Base-by-base conservation (phyloP, 2,329 filamentous ascomycete genomes). In the Xylariaceae sp. region DNA sequence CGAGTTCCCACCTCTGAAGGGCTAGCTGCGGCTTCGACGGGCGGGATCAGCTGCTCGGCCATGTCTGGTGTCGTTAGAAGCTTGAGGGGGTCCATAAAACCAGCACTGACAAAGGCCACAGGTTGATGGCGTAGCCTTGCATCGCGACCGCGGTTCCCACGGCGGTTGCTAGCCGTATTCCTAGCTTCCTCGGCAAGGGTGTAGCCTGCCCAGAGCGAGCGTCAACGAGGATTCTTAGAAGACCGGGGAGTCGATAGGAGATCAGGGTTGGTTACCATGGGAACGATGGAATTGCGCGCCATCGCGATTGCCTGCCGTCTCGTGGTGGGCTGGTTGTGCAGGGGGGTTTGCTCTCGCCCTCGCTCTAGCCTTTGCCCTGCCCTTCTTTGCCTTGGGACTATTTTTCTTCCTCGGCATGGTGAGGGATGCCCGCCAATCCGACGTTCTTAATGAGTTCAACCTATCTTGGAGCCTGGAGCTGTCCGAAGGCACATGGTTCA, bases 101-200 rank as follows among this genome's bases (percentile, higher is more conserved):
- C 75, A n/a, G 68, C 68, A 43, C 73, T 77, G 32, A 76, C 59
- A 40, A 79, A 79, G 0, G 46, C 45, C 3, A 79, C 65, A 2
- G 75, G 74, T 29, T 63, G 65, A 30, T 64, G 59, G 38, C 75
- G 64, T 8, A 79, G 59, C 33, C 61, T 68, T 14, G 59, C 57
- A 39, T 63, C 64, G 21, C 53, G 48, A 12, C 57, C 60, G 62
- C 62, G 67, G n/a, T 50, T 49, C 0, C 62, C 63, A 23, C 63
- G 61, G 34, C 70, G 68, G 36, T 70, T 68, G 17, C 57, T 60
- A 14, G 64, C 63, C 2, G 73, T 76, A 41, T 72, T 67, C 37
- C 67, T 62, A 41, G 71, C 73, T 52, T 74, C 68, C 14, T 76
- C 70, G 36, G 63, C 64, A 50, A 70, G 61, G 5, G 62, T 62